Evolutionary conservation across 192 early-diverging fungal species (phyloP).

Genomic region (Entomortierella lignicola): DNA sequence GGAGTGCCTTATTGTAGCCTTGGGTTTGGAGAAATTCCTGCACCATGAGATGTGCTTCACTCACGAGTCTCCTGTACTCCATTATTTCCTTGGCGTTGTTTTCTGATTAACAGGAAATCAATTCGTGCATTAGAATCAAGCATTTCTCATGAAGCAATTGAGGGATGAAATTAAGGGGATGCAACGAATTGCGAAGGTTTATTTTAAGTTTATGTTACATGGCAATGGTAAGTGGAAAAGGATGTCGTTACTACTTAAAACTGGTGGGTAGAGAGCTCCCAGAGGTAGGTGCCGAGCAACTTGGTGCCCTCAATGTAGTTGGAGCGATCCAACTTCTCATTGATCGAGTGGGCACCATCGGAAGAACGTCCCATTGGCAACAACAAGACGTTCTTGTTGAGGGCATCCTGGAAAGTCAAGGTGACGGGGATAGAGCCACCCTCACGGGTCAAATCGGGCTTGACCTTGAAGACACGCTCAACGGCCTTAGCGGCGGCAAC

Average conservation of each 20-base stretch:
- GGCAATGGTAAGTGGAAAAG: too few relatives aligned
- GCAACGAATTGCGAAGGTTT: too few relatives aligned
- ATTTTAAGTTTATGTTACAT: background rate
- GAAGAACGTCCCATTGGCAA: constrained; percentile 90
- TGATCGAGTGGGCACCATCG: constrained; percentile 95
- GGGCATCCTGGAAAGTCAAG: constrained; percentile 95
- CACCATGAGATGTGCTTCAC: constrained; percentile 57
- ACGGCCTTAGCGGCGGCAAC: constrained; percentile 91
- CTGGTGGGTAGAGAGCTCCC: constrained; percentile 77
- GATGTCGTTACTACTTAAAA: constrained; percentile 18
- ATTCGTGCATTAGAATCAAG: too few relatives aligned
- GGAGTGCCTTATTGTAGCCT: constrained; percentile 54
- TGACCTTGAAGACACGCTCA: constrained; percentile 90
- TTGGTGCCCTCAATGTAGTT: constrained; percentile 98
- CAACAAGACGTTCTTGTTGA: constrained; percentile 90
- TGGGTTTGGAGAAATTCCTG: constrained; percentile 56
- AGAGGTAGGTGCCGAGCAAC: constrained; percentile 88
- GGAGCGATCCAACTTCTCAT: constrained; percentile 93
- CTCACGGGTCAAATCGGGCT: constrained; percentile 97
- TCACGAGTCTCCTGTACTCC: constrained; percentile 33
- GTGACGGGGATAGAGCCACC: constrained; percentile 99
- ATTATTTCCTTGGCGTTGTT: background rate
- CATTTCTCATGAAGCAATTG: too few relatives aligned
- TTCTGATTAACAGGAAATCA: too few relatives aligned
- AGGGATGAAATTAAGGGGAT: too few relatives aligned